Evolutionary conservation across 768 basidiomycete genomes (phyloP).

Genomic region (Royoungia palumana): DNA sequence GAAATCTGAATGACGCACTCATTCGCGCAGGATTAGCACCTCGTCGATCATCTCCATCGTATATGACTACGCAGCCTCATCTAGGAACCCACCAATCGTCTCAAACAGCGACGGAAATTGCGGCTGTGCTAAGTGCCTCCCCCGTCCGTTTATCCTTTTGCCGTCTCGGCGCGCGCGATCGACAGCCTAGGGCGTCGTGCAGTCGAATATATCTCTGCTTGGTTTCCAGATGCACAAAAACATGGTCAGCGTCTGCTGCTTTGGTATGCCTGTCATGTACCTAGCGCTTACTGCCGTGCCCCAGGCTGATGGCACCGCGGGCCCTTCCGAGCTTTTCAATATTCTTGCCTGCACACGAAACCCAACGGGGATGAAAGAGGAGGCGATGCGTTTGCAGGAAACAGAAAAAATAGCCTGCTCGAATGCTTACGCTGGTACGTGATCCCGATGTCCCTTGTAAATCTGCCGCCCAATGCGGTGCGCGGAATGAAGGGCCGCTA

Average conservation of each 20-base stretch:
- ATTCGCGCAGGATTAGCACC: not conserved
- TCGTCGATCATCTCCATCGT: conserved; percentile 11
- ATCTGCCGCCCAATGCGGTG: not conserved
- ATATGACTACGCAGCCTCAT: conserved; percentile 4
- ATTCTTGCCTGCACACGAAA: not conserved
- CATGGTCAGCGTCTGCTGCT: conserved; percentile 2
- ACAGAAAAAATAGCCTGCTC: conserved; percentile 7
- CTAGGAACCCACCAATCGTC: not conserved
- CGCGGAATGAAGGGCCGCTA: not conserved
- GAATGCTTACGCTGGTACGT: conserved; percentile 12
- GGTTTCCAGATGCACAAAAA: conserved; percentile 12
- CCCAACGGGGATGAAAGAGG: not conserved
- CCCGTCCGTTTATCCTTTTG: conserved; percentile 7
- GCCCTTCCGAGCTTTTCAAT: not conserved
- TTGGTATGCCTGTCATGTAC: not conserved
- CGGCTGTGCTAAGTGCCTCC: conserved; percentile 5
- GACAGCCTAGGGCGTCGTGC: not conserved
- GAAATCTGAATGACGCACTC: not conserved
- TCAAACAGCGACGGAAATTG: conserved; percentile 8
- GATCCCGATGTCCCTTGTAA: not conserved
- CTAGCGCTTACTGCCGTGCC: too few relatives aligned
- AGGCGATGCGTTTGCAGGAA: not conserved
- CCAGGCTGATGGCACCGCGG: conserved; percentile 11
- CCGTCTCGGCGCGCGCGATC: not conserved
- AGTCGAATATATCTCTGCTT: conserved; percentile 7